These are phyloP conservation scores for Linnemannia hyalina DNA, from an alignment of 192 early-diverging fungal genomes.

Conservation along the genomic window DNA sequence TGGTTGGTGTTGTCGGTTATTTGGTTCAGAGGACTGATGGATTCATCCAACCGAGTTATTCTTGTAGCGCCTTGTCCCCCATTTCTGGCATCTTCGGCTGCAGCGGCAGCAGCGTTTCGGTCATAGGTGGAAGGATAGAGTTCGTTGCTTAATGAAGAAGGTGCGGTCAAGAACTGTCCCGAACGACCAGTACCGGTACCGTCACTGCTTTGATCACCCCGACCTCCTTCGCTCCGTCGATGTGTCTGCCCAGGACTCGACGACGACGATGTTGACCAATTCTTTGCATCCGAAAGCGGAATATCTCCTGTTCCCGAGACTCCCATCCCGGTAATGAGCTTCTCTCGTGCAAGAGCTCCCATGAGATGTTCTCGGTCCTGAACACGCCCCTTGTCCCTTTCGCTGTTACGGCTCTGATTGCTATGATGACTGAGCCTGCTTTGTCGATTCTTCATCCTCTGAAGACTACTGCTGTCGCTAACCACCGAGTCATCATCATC, in stretches of 20 bases:
- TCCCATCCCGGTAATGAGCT: neutral
- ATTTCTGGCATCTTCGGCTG: conserved; percentile 4
- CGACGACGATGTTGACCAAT: conserved; percentile 5
- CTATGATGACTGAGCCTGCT: conserved; percentile 1
- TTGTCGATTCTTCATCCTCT: neutral
- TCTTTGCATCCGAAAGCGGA: conserved; percentile 10
- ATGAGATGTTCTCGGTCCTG: neutral
- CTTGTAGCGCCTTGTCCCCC: neutral
- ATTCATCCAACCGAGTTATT: neutral
- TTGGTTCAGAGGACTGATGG: neutral
- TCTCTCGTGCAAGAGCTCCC: conserved; percentile 15
- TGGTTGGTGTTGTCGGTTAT: neutral
- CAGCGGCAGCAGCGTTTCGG: conserved; percentile 38
- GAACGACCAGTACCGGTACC: neutral
- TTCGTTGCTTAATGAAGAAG: neutral
- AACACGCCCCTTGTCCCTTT: neutral
- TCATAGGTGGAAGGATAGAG: conserved; percentile 35
- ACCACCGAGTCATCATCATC: conserved; percentile 26
- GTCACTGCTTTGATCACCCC: neutral
- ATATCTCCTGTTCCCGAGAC: neutral
- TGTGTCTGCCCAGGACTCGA: neutral
- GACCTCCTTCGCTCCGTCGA: neutral
- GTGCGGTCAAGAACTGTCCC: neutral
- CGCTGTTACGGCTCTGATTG: neutral
- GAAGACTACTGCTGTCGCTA: conserved; percentile 11